Base-by-base conservation (phyloP, 2,329 filamentous ascomycete genomes). In the Saccharata proteae region DNA sequence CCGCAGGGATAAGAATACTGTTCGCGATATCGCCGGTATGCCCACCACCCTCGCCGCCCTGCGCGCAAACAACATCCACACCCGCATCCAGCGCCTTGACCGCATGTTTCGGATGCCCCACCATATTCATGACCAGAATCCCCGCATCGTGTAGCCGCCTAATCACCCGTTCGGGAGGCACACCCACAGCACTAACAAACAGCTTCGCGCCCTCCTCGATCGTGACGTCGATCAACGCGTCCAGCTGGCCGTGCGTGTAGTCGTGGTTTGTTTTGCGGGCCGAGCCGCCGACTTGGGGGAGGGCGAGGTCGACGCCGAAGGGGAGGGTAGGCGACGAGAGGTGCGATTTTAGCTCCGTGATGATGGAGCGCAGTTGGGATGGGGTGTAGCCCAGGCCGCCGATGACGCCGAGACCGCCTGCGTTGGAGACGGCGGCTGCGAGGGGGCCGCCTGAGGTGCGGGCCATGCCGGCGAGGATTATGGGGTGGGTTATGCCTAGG, bases 111-210 rank as follows among this genome's bases (percentile, higher is more conserved):
- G 88, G 86, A 46, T 86, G 81, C 0, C 88, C 88, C 13, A 94
- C 85, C 86, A 94, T 94, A 55, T 94, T 94, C 85, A 94, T 94
- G 20, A 94, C 68, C 37, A 92, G 52, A 23, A 96, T 80, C 0
- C 80, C 81, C 0, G 80, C 78, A 6, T 68, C 66, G 49, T 96
- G 88, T 26, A 96, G 65, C 26, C 74, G 62, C 43, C 82, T 74
- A 35, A 94, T 79, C 4, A 86, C 73, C 35, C 64, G 56, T 26
- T 64, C 62, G 0, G 86, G 83, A 11, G 88, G 88, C 14, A 94
- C 79, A 6, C 88, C 88, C 0, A 94, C 85, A 1, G 88, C 88
- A 31, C 69, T 76, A 24, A 94, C 84, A 50, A 96, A 94, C 29
- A 94, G 60, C 49, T 67, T 74, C 6, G 88, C 83, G n/a, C 82